A percentile compares a stretch with the other conserved stretches of the same genome.
These are phyloP conservation scores for Diaporthe aspalathi DNA, from an alignment of 2,329 filamentous ascomycete species.

Conservation along the genomic window DNA sequence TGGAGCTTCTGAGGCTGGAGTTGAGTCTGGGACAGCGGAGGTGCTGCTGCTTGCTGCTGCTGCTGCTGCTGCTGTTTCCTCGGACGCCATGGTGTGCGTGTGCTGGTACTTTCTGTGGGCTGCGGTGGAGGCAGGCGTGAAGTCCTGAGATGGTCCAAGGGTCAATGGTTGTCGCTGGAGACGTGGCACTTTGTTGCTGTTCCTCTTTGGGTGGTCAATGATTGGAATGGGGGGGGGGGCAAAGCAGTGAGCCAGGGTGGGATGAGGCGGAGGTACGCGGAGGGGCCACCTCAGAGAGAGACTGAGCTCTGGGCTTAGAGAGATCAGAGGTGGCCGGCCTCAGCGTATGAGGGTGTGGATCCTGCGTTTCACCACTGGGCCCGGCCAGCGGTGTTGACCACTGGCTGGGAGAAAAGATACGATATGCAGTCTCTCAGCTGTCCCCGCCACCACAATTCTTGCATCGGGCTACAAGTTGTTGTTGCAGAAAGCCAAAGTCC, in stretches of 20 bases:
- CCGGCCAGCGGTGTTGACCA: conserved; percentile 17
- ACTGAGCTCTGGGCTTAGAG: conserved; percentile 28
- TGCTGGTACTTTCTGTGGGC: background rate
- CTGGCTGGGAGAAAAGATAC: background rate
- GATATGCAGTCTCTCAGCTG: background rate
- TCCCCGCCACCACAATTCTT: background rate
- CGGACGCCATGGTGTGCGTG: conserved; percentile 36
- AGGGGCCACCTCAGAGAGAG: background rate
- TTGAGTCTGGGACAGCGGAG: conserved; percentile 13
- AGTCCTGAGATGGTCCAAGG: background rate
- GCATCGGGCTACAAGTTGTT: background rate
- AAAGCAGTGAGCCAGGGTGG: conserved; percentile 2
- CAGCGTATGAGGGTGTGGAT: conserved; percentile 28
- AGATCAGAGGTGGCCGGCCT: conserved; percentile 26
- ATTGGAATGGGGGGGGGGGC: conserved; percentile 5
- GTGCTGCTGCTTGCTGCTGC: conserved; percentile 8
- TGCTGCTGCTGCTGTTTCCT: conserved; percentile 29
- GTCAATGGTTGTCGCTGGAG: background rate
- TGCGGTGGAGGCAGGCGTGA: background rate
- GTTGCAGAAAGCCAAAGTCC: background rate
- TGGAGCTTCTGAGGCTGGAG: conserved; percentile 24
- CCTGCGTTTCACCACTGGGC: conserved; percentile 17
- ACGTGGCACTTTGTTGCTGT: conserved; percentile 33
- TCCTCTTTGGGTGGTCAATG: background rate
- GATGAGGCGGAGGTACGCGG: conserved; percentile 15